Evolutionary conservation across 495 filamentous ascomycete species (phyloP).

Genomic region (Cairneyella variabilis): DNA sequence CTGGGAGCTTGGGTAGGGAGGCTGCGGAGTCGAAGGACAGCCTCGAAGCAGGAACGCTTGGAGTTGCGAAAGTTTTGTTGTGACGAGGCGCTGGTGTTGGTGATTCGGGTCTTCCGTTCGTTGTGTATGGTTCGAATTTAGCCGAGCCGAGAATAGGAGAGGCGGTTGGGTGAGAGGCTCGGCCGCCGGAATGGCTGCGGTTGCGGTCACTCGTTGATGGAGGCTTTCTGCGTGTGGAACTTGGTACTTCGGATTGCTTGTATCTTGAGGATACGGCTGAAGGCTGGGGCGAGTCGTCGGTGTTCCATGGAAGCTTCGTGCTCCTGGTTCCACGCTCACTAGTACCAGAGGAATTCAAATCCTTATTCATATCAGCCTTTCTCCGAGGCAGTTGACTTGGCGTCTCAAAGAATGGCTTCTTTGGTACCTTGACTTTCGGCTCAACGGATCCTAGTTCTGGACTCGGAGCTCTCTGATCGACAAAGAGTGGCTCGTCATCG

Average conservation of each 20-base stretch:
- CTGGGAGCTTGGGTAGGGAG: too few relatives aligned
- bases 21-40: neutral
- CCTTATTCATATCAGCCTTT: too few relatives aligned
- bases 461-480: neutral
- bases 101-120: neutral
- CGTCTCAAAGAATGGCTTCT: constrained; percentile 16
- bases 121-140: neutral
- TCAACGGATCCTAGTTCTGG: neutral
- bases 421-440: neutral
- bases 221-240: neutral
- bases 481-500: neutral
- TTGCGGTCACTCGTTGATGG: neutral
- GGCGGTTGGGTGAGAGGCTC: neutral
- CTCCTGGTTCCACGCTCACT: neutral
- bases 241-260: neutral
- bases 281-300: neutral
- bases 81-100: neutral
- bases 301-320: neutral
- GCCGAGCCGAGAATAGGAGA: neutral
- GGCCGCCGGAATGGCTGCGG: neutral
- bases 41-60: neutral
- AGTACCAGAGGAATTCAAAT: too few relatives aligned
- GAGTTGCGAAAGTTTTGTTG: neutral
- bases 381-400: constrained; percentile 8
- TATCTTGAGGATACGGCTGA: neutral